A percentile compares a stretch with the other conserved stretches of the same genome.
phyloP scores from a whole-genome alignment of 768 basidiomycete species.

The Tricholoma furcatifolium region DNA sequence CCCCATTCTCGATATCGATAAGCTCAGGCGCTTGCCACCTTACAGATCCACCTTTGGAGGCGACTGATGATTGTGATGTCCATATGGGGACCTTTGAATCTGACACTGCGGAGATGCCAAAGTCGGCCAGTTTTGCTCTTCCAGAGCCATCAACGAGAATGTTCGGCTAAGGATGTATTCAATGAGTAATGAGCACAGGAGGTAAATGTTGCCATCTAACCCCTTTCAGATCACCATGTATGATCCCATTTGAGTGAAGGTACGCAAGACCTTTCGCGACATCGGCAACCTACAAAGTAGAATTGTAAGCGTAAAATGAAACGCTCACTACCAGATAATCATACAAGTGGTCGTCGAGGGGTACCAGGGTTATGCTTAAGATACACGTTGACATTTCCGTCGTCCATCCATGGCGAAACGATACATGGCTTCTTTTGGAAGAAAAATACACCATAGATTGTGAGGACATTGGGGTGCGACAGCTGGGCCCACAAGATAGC shows the following conservation, averaged over 20 bases:
- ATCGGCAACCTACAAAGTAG: background rate
- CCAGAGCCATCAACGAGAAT: background rate
- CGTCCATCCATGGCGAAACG: background rate
- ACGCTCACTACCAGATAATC: no score
- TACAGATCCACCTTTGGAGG: background rate
- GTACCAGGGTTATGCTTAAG: background rate
- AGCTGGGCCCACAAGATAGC: background rate
- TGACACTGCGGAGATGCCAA: background rate
- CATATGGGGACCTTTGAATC: background rate
- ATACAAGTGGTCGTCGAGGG: background rate
- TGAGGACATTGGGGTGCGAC: background rate
- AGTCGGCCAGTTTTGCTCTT: background rate
- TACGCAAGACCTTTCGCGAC: background rate
- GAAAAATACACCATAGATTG: background rate
- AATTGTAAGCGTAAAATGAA: background rate
- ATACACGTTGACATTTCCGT: background rate
- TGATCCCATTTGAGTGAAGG: background rate
- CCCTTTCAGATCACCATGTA: conserved; percentile 1
- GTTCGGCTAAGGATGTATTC: background rate
- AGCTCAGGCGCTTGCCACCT: conserved; percentile 3
- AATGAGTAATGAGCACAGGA: no score
- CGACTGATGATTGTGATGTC: background rate
- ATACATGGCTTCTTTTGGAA: background rate
- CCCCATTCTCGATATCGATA: background rate
- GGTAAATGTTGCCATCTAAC: background rate